phyloP scores from a whole-genome alignment of 768 basidiomycete species.

The Leccinum rimulosum region DNA sequence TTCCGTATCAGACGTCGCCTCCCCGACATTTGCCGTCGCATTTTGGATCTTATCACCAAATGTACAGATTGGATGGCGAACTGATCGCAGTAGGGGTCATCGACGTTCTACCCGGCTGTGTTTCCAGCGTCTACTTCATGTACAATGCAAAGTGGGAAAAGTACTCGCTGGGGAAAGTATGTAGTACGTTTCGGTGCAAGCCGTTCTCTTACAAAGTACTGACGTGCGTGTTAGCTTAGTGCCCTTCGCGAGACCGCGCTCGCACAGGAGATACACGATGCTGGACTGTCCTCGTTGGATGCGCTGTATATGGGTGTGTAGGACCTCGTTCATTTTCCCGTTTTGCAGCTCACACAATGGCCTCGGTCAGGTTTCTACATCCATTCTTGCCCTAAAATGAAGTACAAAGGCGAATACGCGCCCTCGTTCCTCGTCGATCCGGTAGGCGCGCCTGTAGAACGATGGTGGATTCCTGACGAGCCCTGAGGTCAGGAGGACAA shows the following conservation, averaged over 20 bases:
- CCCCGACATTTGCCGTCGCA: constrained; percentile 62
- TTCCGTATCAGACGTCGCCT: constrained; percentile 50
- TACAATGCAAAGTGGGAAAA: constrained; percentile 72
- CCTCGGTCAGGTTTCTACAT: constrained; percentile 78
- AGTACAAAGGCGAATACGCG: constrained; percentile 89
- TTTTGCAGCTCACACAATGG: neutral
- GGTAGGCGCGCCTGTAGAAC: constrained; percentile 37
- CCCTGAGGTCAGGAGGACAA: constrained; percentile 60
- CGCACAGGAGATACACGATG: constrained; percentile 68
- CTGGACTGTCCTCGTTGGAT: constrained; percentile 60
- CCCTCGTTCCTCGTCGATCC: constrained; percentile 91
- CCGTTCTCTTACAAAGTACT: neutral
- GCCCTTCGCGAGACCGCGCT: constrained; percentile 80
- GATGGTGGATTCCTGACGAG: constrained; percentile 3
- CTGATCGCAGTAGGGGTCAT: constrained; percentile 85
- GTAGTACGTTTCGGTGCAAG: neutral
- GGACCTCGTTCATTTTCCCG: no score
- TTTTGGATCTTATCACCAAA: constrained; percentile 92
- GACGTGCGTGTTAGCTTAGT: constrained; percentile 55
- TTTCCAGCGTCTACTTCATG: constrained; percentile 88
- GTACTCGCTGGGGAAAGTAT: constrained; percentile 76
- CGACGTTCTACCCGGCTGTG: constrained; percentile 84
- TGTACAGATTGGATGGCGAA: constrained; percentile 78
- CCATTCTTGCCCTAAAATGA: constrained; percentile 91
- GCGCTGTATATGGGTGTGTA: constrained; percentile 84